Conservation (phyloP, 31 red algal species). For the Odonthalia washingtoniensis region DNA sequence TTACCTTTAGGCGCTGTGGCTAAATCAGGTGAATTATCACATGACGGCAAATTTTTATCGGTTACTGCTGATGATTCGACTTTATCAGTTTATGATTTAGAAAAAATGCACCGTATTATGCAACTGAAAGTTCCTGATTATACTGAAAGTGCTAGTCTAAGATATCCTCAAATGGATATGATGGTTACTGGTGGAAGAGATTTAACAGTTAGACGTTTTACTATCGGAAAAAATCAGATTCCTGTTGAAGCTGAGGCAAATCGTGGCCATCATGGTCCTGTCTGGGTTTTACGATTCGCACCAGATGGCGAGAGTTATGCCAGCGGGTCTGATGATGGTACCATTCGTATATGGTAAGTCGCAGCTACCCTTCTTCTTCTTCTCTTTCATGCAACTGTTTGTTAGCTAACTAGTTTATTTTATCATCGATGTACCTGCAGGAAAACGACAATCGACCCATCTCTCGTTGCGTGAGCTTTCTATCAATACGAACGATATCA, state of each 20-base stretch:
- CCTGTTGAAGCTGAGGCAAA: slow-evolving; percentile 61
- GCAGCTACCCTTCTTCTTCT: slow-evolving; percentile 15
- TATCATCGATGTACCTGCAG: slow-evolving; percentile 16
- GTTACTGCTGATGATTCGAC: slow-evolving; percentile 73
- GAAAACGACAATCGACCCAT: slow-evolving; percentile 79
- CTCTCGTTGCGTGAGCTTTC: slow-evolving; percentile 65
- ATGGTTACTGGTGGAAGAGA: slow-evolving; percentile 89
- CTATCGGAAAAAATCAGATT: slow-evolving; percentile 34
- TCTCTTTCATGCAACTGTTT: neutral
- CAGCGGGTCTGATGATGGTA: slow-evolving; percentile 90
- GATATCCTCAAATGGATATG: slow-evolving; percentile 78
- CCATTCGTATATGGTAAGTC: slow-evolving; percentile 94
- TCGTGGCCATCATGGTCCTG: slow-evolving; percentile 94
- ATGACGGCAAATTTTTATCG: slow-evolving; percentile 77
- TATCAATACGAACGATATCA: no score
- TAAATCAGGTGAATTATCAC: slow-evolving; percentile 77
- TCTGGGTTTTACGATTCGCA: slow-evolving; percentile 88
- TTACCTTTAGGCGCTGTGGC: slow-evolving; percentile 70
- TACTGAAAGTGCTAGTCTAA: slow-evolving; percentile 79
- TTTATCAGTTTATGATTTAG: slow-evolving; percentile 74
- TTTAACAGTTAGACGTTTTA: slow-evolving; percentile 72
- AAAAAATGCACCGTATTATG: slow-evolving; percentile 68
- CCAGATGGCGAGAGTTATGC: slow-evolving; percentile 91
- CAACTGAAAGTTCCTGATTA: slow-evolving; percentile 64
- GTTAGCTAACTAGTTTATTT: neutral